Evolutionary conservation across 2,329 filamentous ascomycete species (phyloP).

Genomic region (Coniochaeta hoffmannii): DNA sequence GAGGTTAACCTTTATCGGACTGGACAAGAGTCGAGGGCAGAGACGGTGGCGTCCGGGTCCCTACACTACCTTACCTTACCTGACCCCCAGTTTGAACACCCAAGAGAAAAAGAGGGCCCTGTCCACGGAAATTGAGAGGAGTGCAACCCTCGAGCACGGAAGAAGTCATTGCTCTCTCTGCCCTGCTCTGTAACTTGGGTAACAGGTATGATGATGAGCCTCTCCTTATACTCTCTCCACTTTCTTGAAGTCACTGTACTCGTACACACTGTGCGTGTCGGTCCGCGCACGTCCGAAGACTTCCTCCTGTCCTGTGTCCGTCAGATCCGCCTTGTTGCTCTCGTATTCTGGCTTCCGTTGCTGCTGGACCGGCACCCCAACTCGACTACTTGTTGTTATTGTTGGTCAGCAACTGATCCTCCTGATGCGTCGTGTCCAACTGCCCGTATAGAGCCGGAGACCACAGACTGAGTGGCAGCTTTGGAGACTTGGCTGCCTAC

Average conservation of each 20-base stretch:
- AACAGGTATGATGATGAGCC: constrained; percentile 1
- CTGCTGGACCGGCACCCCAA: too few relatives aligned
- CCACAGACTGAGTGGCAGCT: too few relatives aligned
- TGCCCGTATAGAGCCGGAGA: too few relatives aligned
- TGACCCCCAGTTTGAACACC: too few relatives aligned
- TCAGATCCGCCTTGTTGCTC: not conserved
- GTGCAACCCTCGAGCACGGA: constrained; percentile 1
- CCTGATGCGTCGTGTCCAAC: too few relatives aligned
- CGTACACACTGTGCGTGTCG: not conserved
- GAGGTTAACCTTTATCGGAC: too few relatives aligned
- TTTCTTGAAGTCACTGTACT: not conserved
- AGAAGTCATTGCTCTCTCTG: not conserved
- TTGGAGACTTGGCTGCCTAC: too few relatives aligned
- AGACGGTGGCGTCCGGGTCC: too few relatives aligned
- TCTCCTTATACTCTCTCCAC: not conserved
- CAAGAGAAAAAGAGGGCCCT: not conserved
- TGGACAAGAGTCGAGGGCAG: not conserved
- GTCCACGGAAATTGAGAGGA: constrained; percentile 2
- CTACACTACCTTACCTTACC: too few relatives aligned
- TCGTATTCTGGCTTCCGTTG: too few relatives aligned
- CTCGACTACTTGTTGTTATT: too few relatives aligned
- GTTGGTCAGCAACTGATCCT: too few relatives aligned
- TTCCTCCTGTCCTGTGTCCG: not conserved
- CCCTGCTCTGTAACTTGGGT: not conserved
- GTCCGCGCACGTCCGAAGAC: not conserved